phyloP scores from a whole-genome alignment of 176 grass and related monocot species.

The Olyra latifolia region DNA sequence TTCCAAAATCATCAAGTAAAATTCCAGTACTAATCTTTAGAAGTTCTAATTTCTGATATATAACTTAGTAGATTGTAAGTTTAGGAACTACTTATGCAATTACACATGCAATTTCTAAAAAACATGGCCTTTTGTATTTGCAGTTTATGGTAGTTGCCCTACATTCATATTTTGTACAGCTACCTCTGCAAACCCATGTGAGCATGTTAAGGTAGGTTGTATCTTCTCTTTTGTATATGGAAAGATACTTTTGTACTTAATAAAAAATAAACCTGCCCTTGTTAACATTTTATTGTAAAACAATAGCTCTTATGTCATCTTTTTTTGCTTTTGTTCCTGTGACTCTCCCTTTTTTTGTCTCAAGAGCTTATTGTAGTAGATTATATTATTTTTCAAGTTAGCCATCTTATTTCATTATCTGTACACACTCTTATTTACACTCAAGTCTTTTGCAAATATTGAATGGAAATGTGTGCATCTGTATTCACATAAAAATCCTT shows the following conservation, averaged over 20 bases:
- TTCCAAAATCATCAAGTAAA: conserved; percentile 4
- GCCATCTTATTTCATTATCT: conserved; percentile 3
- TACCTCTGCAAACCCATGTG: conserved; percentile 82
- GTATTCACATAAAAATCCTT: not conserved
- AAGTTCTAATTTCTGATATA: conserved; percentile 1
- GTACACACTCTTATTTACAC: not conserved
- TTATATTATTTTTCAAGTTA: not conserved
- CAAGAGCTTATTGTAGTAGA: not conserved
- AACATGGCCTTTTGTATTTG: conserved; percentile 32
- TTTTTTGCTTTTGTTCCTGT: not conserved
- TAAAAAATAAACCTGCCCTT: not conserved
- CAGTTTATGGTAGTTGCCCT: conserved; percentile 82
- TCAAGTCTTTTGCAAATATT: not conserved
- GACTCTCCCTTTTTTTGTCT: not conserved
- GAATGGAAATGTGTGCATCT: conserved; percentile 3
- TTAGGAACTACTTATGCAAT: conserved; percentile 15
- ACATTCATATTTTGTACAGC: conserved; percentile 93
- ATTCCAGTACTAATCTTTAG: not conserved
- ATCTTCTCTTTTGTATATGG: conserved; percentile 10
- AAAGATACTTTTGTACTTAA: not conserved
- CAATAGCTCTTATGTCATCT: not conserved
- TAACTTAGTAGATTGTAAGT: conserved; percentile 14
- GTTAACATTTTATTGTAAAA: not conserved
- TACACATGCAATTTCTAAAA: conserved; percentile 29
- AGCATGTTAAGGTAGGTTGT: conserved; percentile 91